A percentile compares a stretch with the other conserved stretches of the same genome.
Evolutionary conservation across 176 grass and related monocot genomes (phyloP).

Genomic region (Hordeum marinum): DNA sequence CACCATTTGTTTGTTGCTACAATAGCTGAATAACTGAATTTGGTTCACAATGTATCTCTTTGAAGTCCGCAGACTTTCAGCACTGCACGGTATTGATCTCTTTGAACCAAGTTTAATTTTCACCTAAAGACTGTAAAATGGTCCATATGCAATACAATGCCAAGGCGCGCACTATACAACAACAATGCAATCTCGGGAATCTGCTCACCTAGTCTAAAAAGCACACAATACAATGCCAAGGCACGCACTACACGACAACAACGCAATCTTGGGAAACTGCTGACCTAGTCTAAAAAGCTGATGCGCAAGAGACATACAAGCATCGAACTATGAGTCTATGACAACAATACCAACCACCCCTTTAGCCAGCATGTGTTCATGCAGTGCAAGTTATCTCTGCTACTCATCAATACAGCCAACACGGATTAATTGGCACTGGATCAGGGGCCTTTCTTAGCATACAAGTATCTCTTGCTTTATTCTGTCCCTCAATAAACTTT

Average conservation of each 20-base stretch:
- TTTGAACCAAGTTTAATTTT: background rate
- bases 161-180: background rate
- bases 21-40: background rate
- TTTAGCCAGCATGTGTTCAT: background rate
- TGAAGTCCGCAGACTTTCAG: background rate
- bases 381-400: background rate
- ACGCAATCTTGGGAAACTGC: conserved; percentile 10
- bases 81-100: background rate
- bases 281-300: conserved; percentile 22
- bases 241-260: background rate
- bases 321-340: background rate
- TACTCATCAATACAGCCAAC: background rate
- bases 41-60: background rate
- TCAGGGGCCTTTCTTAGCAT: background rate
- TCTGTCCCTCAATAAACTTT: background rate
- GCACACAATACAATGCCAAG: background rate
- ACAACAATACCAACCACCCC: background rate
- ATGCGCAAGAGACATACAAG: background rate
- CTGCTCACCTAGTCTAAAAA: conserved; percentile 8
- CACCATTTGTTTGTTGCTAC: background rate
- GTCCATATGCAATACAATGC: background rate
- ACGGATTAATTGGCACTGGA: conserved; percentile 2
- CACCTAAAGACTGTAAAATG: conserved; percentile 11
- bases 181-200: conserved; percentile 14
- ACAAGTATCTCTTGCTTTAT: background rate